These are phyloP conservation scores for Russula foetens DNA, from an alignment of 768 basidiomycete species.

Conservation along the genomic window DNA sequence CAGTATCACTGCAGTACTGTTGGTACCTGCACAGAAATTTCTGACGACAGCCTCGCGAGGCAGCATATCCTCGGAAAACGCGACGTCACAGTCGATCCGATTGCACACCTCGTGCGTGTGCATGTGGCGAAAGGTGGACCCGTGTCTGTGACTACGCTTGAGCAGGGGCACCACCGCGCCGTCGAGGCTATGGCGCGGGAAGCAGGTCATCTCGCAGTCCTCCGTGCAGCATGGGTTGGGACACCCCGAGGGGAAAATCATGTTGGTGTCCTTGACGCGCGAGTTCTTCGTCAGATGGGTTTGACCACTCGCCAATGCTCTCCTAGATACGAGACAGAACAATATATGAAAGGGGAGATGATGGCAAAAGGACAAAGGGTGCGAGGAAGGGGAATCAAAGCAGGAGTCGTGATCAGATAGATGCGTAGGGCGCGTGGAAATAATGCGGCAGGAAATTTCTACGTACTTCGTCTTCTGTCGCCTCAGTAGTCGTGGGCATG, in stretches of 20 bases:
- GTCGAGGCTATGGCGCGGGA: constrained; percentile 57
- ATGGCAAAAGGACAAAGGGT: constrained; percentile 4
- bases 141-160: constrained; percentile 41
- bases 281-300: constrained; percentile 83
- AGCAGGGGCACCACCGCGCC: constrained; percentile 55
- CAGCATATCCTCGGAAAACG: constrained; percentile 45
- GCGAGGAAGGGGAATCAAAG: background rate
- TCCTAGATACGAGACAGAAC: background rate
- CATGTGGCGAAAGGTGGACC: constrained; percentile 34
- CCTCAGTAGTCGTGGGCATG: too few relatives aligned
- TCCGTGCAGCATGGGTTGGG: constrained; percentile 74
- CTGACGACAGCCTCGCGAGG: constrained; percentile 22
- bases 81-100: constrained; percentile 67
- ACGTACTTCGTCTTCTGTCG: constrained; percentile 64
- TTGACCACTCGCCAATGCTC: too few relatives aligned
- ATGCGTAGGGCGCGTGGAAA: constrained; percentile 9
- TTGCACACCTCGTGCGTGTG: constrained; percentile 66
- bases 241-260: constrained; percentile 71
- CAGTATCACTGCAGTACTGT: too few relatives aligned
- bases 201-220: constrained; percentile 77
- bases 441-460: constrained; percentile 11
- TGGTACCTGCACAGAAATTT: too few relatives aligned
- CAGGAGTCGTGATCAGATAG: constrained; percentile 2
- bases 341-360: constrained; percentile 13
- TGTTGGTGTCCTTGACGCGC: constrained; percentile 61